These are phyloP conservation scores for Ogataea henricii DNA, from an alignment of 805 yeast genomes.

Conservation along the genomic window DNA sequence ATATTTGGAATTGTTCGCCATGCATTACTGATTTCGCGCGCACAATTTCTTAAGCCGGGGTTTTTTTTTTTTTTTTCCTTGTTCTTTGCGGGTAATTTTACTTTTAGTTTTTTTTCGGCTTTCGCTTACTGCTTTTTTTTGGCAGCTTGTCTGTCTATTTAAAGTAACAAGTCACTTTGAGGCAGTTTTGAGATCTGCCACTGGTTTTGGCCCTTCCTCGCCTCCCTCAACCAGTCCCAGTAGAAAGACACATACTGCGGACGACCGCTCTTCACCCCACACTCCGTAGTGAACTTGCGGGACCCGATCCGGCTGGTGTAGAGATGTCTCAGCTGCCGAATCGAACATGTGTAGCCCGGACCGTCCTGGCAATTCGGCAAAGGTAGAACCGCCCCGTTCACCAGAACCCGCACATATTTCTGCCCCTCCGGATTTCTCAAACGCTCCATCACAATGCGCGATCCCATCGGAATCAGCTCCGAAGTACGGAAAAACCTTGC, in stretches of 20 bases:
- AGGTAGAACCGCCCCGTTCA: constrained; percentile 60
- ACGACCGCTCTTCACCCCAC: constrained; percentile 17
- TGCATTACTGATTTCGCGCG: constrained; percentile 6
- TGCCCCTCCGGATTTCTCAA: constrained; percentile 25
- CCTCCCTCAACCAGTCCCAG: constrained; percentile 37
- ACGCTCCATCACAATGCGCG: constrained; percentile 52
- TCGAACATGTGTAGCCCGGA: constrained; percentile 54
- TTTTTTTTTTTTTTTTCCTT: no score
- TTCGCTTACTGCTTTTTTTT: no score
- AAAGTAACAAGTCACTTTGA: background rate
- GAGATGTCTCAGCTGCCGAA: constrained; percentile 13
- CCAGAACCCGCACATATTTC: constrained; percentile 46
- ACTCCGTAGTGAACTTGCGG: constrained; percentile 14
- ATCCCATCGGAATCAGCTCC: constrained; percentile 61
- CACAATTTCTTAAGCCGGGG: constrained; percentile 4
- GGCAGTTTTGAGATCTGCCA: no score
- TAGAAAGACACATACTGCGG: constrained; percentile 28
- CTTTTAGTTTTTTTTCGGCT: background rate
- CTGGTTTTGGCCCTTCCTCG: no score
- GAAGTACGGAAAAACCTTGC: constrained; percentile 43
- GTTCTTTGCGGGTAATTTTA: constrained; percentile 8
- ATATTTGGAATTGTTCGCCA: constrained; percentile 6
- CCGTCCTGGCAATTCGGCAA: constrained; percentile 49
- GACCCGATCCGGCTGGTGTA: constrained; percentile 16
- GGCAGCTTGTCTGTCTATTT: background rate